phyloP scores from a whole-genome alignment of 2,329 filamentous ascomycete species.

The Aureobasidium sp. region DNA sequence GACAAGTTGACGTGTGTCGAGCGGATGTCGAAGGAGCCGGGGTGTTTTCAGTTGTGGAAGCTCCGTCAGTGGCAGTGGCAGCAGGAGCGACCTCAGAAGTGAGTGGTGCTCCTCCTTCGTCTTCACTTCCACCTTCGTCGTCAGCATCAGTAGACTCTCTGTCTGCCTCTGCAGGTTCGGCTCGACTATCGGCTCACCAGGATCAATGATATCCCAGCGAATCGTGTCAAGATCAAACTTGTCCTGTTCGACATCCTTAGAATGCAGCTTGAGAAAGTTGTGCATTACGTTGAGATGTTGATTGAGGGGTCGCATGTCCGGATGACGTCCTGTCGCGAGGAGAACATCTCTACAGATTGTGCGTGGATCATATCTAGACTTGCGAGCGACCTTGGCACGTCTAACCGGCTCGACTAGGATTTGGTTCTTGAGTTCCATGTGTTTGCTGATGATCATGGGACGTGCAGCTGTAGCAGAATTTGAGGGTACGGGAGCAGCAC shows the following conservation, averaged over 20 bases:
- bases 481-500: background rate
- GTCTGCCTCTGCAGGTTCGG: constrained; percentile 21
- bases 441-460: background rate
- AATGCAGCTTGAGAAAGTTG: constrained; percentile 30
- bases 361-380: constrained; percentile 48
- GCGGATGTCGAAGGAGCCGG: background rate
- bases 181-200: constrained; percentile 33
- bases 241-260: constrained; percentile 30
- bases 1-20: background rate
- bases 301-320: constrained; percentile 50
- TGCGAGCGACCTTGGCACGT: constrained; percentile 37
- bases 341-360: constrained; percentile 58
- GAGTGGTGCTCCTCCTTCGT: background rate
- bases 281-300: constrained; percentile 42
- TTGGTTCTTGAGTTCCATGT: constrained; percentile 20
- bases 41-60: background rate
- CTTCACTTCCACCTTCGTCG: constrained; percentile 24
- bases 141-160: constrained; percentile 27
- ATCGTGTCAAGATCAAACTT: constrained; percentile 49
- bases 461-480: background rate
- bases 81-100: background rate
- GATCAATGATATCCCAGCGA: constrained; percentile 54
- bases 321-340: constrained; percentile 53
- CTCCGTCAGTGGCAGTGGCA: background rate
- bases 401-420: constrained; percentile 38